These are phyloP conservation scores for Leccinum longicurvipes DNA, from an alignment of 768 basidiomycete genomes.

Conservation along the genomic window DNA sequence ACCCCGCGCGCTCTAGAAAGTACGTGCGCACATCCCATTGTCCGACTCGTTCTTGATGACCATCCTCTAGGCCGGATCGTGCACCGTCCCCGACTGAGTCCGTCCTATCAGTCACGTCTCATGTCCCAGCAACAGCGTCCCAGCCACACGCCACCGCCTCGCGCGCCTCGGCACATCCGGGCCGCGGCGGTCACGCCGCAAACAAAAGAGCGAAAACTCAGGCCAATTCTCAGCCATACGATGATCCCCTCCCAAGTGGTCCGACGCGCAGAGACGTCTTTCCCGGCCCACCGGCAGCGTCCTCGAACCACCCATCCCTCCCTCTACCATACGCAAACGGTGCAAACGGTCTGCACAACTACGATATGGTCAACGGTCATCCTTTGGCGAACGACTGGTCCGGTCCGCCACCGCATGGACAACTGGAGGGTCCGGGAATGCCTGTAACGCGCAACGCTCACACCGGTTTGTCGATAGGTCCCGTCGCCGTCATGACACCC, in stretches of 20 bases:
- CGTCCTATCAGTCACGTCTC: constrained; percentile 66
- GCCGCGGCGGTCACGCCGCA: constrained; percentile 32
- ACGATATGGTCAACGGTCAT: constrained; percentile 37
- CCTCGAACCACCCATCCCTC: constrained; percentile 52
- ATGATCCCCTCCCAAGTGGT: constrained; percentile 42
- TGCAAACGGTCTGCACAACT: constrained; percentile 37
- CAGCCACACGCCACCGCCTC: constrained; percentile 27
- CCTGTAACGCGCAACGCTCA: constrained; percentile 52
- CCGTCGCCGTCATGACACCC: constrained; percentile 24
- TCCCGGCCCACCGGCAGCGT: constrained; percentile 49
- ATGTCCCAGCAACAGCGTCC: constrained; percentile 42
- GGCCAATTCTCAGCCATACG: constrained; percentile 35
- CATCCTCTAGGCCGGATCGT: constrained; percentile 52
- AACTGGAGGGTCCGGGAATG: constrained; percentile 77
- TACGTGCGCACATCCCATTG: constrained; percentile 30
- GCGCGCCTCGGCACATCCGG: constrained; percentile 28
- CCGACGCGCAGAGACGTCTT: constrained; percentile 40
- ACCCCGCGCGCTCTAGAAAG: constrained; percentile 59
- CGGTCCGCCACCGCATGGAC: constrained; percentile 46
- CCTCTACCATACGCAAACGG: constrained; percentile 41
- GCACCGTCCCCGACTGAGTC: constrained; percentile 72
- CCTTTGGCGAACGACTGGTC: constrained; percentile 46
- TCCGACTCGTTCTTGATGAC: not conserved
- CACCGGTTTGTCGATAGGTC: constrained; percentile 20
- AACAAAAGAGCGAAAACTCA: constrained; percentile 45